Base-by-base conservation (phyloP, 2,329 filamentous ascomycete species). In the Neonectria ditissima region DNA sequence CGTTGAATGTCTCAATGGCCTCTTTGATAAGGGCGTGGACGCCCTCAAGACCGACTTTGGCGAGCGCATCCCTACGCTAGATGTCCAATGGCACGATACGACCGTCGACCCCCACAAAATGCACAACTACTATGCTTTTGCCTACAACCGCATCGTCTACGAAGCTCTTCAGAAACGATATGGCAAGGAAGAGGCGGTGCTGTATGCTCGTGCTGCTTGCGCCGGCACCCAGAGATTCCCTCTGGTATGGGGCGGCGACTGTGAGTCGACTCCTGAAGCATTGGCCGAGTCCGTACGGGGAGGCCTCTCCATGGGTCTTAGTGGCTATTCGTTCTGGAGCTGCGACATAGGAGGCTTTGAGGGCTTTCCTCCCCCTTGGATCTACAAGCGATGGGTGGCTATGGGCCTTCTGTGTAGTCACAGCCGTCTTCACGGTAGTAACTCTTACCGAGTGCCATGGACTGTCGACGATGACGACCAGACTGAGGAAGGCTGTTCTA, bases 311-410 rank as follows among this genome's bases (percentile, higher is more conserved):
- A 83, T 91, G 45, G 87, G 88, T 14, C 79, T 92, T 2, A 87
- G 84, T 47, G 89, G 89, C 2, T 91, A 88, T 75, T 84, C 86
- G 13, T 91, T 88, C 78, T 92, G 89, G 89, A 88, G 87, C 34
- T 88, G 87, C 66, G 90, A 92, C 72, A 92, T 92, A 69, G 89
- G 90, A 52, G 90, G 89, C 0, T 92, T 93, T 69, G 91, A 93
- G 73, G 91, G 91, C 3, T 84, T 79, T 4, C 90, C 91, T 4
- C 84, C 83, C 2, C 88, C 87, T 0, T 89, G 87, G 80, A 86
- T 93, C 70, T 93, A 93, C 78, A 93, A 92, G 79, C 87, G 91
- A 52, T 93, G 91, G 91, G 89, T 92, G 6, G 89, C 89, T n/a
- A 92, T 92, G 76, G 91, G 91, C 0, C 82, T 92, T 1, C 79